Percentiles rank a stretch among this genome's conserved stretches.
phyloP scores from a whole-genome alignment of 1,139 yeast species.

The Lodderomyces theae region DNA sequence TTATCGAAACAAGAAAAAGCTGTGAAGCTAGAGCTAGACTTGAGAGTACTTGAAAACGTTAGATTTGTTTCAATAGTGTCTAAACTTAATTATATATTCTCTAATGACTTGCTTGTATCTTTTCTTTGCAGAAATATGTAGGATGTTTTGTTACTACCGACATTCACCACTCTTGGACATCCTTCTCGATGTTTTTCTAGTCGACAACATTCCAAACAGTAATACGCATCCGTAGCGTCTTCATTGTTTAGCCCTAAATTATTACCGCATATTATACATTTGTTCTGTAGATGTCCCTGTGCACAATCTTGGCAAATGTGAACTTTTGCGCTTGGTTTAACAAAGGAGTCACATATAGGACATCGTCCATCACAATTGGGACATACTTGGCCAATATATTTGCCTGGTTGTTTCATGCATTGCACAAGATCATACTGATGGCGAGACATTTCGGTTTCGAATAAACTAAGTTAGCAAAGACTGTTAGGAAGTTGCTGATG shows the following conservation, averaged over 20 bases:
- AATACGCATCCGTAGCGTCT: slow-evolving; percentile 62
- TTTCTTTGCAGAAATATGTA: slow-evolving; percentile 54
- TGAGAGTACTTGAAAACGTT: too few relatives aligned
- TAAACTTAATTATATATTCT: slow-evolving; percentile 1
- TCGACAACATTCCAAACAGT: slow-evolving; percentile 83
- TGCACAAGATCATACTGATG: slow-evolving; percentile 85
- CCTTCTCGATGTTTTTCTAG: slow-evolving; percentile 87
- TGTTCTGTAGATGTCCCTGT: slow-evolving; percentile 59
- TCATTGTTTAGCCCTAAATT: slow-evolving; percentile 42
- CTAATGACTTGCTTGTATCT: slow-evolving; percentile 6
- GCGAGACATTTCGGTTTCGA: slow-evolving; percentile 65
- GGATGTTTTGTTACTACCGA: slow-evolving; percentile 75
- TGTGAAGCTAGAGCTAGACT: too few relatives aligned
- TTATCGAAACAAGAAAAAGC: too few relatives aligned
- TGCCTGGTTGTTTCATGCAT: slow-evolving; percentile 87
- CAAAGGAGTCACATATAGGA: slow-evolving; percentile 86
- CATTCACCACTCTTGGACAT: slow-evolving; percentile 79
- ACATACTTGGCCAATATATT: slow-evolving; percentile 66
- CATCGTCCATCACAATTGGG: slow-evolving; percentile 89
- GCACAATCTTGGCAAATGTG: slow-evolving; percentile 85
- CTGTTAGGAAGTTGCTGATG: too few relatives aligned
- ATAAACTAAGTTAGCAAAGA: too few relatives aligned
- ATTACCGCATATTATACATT: slow-evolving; percentile 75
- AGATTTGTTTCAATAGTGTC: neutral
- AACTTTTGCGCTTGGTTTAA: slow-evolving; percentile 69